Conservation (phyloP, 306 rosid species). For the Castanea sativa region DNA sequence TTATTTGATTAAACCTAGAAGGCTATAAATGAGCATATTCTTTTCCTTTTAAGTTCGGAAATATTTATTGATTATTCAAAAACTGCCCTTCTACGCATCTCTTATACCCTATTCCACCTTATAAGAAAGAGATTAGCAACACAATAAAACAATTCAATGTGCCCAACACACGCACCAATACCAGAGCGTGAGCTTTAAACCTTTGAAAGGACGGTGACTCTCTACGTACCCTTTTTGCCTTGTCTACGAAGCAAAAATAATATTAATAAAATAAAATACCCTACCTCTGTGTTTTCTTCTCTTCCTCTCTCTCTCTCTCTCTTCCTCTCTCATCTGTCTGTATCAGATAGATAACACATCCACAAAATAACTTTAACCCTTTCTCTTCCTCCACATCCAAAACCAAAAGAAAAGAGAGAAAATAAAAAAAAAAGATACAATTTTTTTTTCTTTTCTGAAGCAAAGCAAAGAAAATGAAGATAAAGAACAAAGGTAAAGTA, state of each 20-base stretch:
- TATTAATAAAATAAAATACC: background rate
- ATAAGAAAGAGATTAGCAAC: background rate
- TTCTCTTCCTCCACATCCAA: background rate
- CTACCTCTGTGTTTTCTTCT: background rate
- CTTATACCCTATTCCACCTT: too few species aligned
- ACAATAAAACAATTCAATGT: background rate
- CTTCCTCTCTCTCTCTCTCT: background rate
- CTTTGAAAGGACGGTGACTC: background rate
- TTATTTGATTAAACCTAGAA: too few species aligned
- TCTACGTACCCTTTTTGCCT: background rate
- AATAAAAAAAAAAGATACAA: background rate
- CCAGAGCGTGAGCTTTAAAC: background rate
- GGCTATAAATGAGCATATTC: too few species aligned
- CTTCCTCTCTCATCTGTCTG: background rate
- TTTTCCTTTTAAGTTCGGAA: too few species aligned
- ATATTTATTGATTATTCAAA: too few species aligned
- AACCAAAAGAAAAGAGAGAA: background rate
- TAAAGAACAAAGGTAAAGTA: conserved; percentile 61
- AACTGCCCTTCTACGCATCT: too few species aligned
- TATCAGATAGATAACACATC: too few species aligned
- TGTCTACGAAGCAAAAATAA: background rate
- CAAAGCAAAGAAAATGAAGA: conserved; percentile 37
- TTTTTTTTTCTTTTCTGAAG: background rate
- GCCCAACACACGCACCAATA: background rate
- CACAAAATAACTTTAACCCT: background rate